Conservation (phyloP, 2,329 filamentous ascomycete genomes). For the Waltergamsia citrina region DNA sequence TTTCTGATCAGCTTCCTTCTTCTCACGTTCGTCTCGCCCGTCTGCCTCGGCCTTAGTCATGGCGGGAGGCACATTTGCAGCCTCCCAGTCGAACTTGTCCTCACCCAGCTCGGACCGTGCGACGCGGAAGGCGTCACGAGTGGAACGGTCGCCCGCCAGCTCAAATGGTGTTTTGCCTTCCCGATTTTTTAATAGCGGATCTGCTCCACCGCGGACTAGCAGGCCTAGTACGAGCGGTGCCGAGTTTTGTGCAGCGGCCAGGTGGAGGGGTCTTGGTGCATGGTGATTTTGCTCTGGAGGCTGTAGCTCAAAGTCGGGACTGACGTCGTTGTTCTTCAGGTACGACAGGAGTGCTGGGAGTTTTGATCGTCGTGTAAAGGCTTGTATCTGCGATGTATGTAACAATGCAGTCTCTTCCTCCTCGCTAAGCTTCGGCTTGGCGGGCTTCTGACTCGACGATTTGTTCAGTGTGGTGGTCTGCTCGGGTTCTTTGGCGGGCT, state of each 20-base stretch:
- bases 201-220: conserved; percentile 62
- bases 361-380: conserved; percentile 81
- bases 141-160: conserved; percentile 74
- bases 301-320: conserved; percentile 65
- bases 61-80: conserved; percentile 60
- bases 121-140: conserved; percentile 84
- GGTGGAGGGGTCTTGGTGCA: conserved; percentile 73
- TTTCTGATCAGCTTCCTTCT: conserved; percentile 55
- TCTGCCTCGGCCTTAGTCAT: conserved; percentile 66
- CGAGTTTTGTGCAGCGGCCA: conserved; percentile 75
- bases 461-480: conserved; percentile 23
- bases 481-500: conserved; percentile 28
- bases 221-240: conserved; percentile 70
- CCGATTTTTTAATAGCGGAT: conserved; percentile 60
- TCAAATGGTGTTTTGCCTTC: conserved; percentile 86
- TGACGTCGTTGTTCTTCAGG: conserved; percentile 64
- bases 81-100: conserved; percentile 66
- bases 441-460: conserved; percentile 34
- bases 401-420: conserved; percentile 75
- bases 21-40: conserved; percentile 59
- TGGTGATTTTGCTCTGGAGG: conserved; percentile 67
- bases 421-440: conserved; percentile 60
- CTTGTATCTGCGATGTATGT: conserved; percentile 83
- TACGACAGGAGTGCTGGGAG: conserved; percentile 81
- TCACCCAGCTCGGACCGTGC: conserved; percentile 78